Evolutionary conservation across 192 early-diverging fungal species (phyloP), one percentile per base, ranked within the genome.

Genomic region (Coemansia sp.): DNA sequence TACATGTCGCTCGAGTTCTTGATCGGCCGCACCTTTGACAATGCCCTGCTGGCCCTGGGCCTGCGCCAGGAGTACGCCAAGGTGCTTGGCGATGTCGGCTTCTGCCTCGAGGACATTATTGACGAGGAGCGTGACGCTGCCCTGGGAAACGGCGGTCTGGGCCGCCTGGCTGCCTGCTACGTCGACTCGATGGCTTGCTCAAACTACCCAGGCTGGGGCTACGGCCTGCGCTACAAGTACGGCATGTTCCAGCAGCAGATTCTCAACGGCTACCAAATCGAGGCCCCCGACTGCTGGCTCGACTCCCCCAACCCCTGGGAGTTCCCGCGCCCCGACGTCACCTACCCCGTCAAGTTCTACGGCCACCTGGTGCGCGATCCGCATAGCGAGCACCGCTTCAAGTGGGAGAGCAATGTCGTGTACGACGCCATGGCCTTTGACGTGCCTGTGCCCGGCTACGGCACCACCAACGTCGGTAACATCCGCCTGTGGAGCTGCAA

Each of bases 241-340:
- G 97, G 97, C 70, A 97, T 98, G 82, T 98, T 98, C 85, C 90
- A 98, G 80, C 97, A 98, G 80, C 84, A 88, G 76, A 92, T 98
- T 64, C 83, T 93, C 41, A 94, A 98, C 62, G 97, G 97, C 5
- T 95, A 90, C 77, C 97, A 98, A 73, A 87, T 87, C 17, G 95
- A 98, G 73, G 85, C 82, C 37, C 95, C 95, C 14, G 96, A 98
- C 79, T 95, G 95, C 79, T 98, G 96, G 96, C 85, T 98, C 41
- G 93, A 90, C 65, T 88, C 91, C 75, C 93, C 92, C 58, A 98
- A 98, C 72, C 94, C 96, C 15, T 98, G 96, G 96, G 93, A 98
- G 70, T 86, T 96, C 68, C 89, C 93, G 67, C 91, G 95, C 44
- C 84, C 91, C 15, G 93, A 98, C 83, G 90, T 95, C 60, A 83